A percentile compares a stretch with the other conserved stretches of the same genome.
Conservation (phyloP, 2,329 filamentous ascomycete species). For the Neophaeococcomyces aloes region DNA sequence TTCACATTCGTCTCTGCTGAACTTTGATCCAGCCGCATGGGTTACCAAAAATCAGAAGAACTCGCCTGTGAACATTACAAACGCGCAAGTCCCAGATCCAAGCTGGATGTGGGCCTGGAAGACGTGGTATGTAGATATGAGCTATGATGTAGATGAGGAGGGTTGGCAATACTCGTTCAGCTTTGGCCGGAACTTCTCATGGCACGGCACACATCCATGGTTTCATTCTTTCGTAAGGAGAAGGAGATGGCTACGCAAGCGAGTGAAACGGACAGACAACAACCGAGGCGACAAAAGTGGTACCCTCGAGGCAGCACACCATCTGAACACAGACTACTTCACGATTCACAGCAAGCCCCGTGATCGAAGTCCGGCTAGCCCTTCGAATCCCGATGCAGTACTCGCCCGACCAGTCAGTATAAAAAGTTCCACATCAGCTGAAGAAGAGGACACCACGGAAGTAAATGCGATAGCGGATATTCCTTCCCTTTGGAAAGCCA, state of each 20-base stretch:
- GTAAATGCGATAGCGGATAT: conserved; percentile 53
- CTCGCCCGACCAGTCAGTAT: conserved; percentile 22
- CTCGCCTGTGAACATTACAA: conserved; percentile 61
- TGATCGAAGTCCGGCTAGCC: conserved; percentile 28
- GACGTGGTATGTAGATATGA: conserved; percentile 66
- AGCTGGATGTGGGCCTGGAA: conserved; percentile 85
- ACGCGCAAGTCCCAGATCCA: conserved; percentile 85
- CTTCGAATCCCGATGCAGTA: conserved; percentile 32
- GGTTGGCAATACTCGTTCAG: conserved; percentile 96
- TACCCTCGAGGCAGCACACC: conserved; percentile 40
- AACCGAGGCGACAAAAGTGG: conserved; percentile 14
- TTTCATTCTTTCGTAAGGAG: conserved; percentile 91
- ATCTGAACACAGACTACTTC: conserved; percentile 70
- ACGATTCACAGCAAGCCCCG: conserved; percentile 53
- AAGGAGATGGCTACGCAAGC: conserved; percentile 74
- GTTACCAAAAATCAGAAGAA: conserved; percentile 54
- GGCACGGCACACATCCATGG: conserved; percentile 84
- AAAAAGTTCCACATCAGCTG: conserved; percentile 28
- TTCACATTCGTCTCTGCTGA: conserved; percentile 71
- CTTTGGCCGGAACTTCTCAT: conserved; percentile 63
- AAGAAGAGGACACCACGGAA: conserved; percentile 34
- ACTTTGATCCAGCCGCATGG: conserved; percentile 79
- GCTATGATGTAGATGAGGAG: conserved; percentile 70
- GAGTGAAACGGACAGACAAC: conserved; percentile 50
- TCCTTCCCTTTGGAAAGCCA: conserved; percentile 54